These are phyloP conservation scores for Myriosclerotinia curreyana DNA, from an alignment of 2,329 filamentous ascomycete genomes.

Conservation along the genomic window DNA sequence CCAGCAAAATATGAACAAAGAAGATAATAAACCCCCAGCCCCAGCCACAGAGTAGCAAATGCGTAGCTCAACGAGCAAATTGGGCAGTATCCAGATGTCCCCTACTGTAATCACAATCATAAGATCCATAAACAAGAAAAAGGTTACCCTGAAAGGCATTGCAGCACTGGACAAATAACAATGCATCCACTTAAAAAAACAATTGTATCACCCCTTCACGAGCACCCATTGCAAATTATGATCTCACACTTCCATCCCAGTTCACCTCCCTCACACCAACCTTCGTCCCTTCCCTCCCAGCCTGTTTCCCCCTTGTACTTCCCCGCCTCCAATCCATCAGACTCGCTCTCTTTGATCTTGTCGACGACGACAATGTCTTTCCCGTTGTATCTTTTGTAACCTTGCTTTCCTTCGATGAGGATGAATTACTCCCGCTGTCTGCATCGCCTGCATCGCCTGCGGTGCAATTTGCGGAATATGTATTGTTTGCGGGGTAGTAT, in stretches of 20 bases:
- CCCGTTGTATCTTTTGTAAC: conserved; percentile 18
- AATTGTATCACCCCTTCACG: neutral
- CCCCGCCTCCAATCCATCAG: conserved; percentile 21
- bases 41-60: conserved; percentile 2
- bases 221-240: conserved; percentile 2
- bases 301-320: conserved; percentile 13
- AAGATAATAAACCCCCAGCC: conserved; percentile 7
- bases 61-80: neutral
- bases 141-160: conserved; percentile 18
- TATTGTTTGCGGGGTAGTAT: conserved; percentile 49
- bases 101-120: conserved; percentile 18
- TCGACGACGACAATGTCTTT: conserved; percentile 12
- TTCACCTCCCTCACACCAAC: conserved; percentile 19
- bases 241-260: conserved; percentile 22
- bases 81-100: neutral
- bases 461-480: conserved; percentile 17
- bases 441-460: conserved; percentile 21
- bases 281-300: conserved; percentile 9
- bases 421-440: conserved; percentile 17
- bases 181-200: conserved; percentile 17
- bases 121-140: conserved; percentile 20
- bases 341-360: conserved; percentile 19
- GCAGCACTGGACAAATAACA: conserved; percentile 4
- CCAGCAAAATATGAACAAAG: conserved; percentile 15
- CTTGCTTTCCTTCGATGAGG: conserved; percentile 12